Percentiles rank a stretch among this genome's conserved stretches.
Evolutionary conservation across 2,329 filamentous ascomycete genomes (phyloP).

Genomic region (Stagonosporopsis cucurbitacearum): DNA sequence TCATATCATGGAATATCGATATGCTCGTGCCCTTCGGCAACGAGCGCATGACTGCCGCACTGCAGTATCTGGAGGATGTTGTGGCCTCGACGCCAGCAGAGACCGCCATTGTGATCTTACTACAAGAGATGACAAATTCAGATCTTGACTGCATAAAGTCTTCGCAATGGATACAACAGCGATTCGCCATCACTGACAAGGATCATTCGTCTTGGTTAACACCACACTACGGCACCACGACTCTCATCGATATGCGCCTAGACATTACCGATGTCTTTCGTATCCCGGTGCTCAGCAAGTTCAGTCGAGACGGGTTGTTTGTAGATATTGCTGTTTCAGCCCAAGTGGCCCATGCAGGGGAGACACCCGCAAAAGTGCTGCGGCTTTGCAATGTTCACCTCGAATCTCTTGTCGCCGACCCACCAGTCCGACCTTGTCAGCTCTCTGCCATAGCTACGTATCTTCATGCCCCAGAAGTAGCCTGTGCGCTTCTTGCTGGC

Average conservation of each 20-base stretch:
- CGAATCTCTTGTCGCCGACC: slow-evolving; percentile 59
- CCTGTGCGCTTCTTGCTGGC: slow-evolving; percentile 58
- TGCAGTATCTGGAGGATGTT: slow-evolving; percentile 48
- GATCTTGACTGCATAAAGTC: slow-evolving; percentile 56
- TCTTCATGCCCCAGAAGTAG: slow-evolving; percentile 50
- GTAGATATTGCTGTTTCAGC: slow-evolving; percentile 54
- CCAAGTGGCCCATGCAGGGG: neutral
- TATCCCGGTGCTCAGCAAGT: slow-evolving; percentile 57
- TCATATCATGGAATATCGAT: slow-evolving; percentile 60
- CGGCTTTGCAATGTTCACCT: slow-evolving; percentile 65
- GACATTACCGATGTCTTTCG: slow-evolving; percentile 57
- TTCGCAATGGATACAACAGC: slow-evolving; percentile 56
- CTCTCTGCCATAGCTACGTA: slow-evolving; percentile 54
- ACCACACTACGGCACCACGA: slow-evolving; percentile 60
- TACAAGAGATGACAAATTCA: slow-evolving; percentile 60
- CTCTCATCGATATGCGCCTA: slow-evolving; percentile 58
- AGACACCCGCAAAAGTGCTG: slow-evolving; percentile 33
- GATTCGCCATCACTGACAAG: slow-evolving; percentile 59
- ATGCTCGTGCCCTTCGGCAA: slow-evolving; percentile 49
- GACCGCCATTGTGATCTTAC: slow-evolving; percentile 53
- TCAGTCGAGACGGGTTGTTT: slow-evolving; percentile 63
- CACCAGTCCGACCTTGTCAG: slow-evolving; percentile 59
- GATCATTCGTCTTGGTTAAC: slow-evolving; percentile 54
- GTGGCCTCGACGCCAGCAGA: slow-evolving; percentile 26
- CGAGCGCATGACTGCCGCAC: slow-evolving; percentile 52